These are phyloP conservation scores for Puccinia hordei DNA, from an alignment of 1,284 basidiomycete genomes.

Conservation along the genomic window DNA sequence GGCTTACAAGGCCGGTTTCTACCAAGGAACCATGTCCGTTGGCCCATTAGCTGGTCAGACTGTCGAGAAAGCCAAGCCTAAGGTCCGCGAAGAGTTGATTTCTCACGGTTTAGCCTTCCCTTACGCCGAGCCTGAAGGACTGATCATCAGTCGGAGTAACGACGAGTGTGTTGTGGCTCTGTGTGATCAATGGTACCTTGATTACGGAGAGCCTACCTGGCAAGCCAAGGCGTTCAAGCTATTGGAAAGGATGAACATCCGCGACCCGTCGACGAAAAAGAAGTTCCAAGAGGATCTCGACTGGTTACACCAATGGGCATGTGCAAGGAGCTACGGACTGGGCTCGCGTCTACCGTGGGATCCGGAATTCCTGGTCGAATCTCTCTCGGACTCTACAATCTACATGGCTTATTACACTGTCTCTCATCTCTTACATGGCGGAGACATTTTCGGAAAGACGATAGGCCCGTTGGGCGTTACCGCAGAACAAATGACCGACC, in stretches of 20 bases:
- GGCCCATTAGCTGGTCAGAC: slow-evolving; percentile 84
- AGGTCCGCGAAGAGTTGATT: slow-evolving; percentile 84
- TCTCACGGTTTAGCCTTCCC: slow-evolving; percentile 75
- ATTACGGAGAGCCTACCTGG: slow-evolving; percentile 92
- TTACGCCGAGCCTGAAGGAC: slow-evolving; percentile 93
- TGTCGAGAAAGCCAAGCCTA: slow-evolving; percentile 87
- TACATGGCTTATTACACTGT: slow-evolving; percentile 99
- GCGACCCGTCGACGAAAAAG: slow-evolving; percentile 83
- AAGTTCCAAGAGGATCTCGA: slow-evolving; percentile 86
- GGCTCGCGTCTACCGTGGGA: slow-evolving; percentile 98
- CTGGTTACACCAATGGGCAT: slow-evolving; percentile 99
- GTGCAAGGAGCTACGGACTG: slow-evolving; percentile 92
- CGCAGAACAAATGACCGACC: slow-evolving; percentile 91
- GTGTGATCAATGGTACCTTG: slow-evolving; percentile 99
- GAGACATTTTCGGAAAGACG: slow-evolving; percentile 74
- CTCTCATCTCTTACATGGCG: slow-evolving; percentile 77
- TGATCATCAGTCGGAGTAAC: slow-evolving; percentile 82
- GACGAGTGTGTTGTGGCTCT: slow-evolving; percentile 98
- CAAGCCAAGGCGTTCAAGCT: slow-evolving; percentile 83
- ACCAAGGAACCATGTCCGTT: slow-evolving; percentile 83
- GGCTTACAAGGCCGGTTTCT: slow-evolving; percentile 98
- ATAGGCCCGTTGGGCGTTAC: slow-evolving; percentile 82
- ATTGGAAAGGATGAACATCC: slow-evolving; percentile 84
- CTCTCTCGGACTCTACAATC: slow-evolving; percentile 94
- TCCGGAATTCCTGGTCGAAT: slow-evolving; percentile 92